Percentiles rank a stretch among this genome's conserved stretches.
Evolutionary conservation across 1,284 basidiomycete species (phyloP).

Genomic region (Fomitopsis betulina): DNA sequence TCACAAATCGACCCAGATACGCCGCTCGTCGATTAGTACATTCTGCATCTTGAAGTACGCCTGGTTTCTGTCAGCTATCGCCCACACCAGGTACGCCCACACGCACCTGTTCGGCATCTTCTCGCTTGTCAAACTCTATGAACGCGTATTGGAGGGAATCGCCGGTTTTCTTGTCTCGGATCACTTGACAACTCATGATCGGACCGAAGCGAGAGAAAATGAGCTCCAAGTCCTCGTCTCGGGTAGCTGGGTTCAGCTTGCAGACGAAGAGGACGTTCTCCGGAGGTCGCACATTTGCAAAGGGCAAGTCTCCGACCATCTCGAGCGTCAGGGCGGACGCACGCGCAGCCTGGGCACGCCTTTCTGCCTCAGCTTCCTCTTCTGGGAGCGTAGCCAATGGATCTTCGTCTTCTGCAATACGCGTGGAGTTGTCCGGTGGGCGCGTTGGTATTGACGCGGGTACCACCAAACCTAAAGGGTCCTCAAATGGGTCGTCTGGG

Average conservation of each 20-base stretch:
- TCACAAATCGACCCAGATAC: constrained; percentile 98
- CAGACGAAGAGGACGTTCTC: constrained; percentile 99
- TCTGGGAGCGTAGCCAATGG: constrained; percentile 72
- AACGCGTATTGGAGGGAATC: constrained; percentile 98
- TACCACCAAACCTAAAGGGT: constrained; percentile 71
- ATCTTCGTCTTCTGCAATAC: constrained; percentile 91
- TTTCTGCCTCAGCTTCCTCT: constrained; percentile 76
- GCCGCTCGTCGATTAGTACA: constrained; percentile 95
- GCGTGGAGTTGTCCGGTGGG: constrained; percentile 79
- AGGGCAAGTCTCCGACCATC: constrained; percentile 98
- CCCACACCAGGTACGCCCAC: background rate
- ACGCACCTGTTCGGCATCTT: constrained; percentile 85
- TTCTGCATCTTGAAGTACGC: constrained; percentile 99
- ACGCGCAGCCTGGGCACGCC: constrained; percentile 81
- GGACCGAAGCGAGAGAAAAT: constrained; percentile 96
- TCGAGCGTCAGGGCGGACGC: constrained; percentile 96
- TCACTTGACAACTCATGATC: constrained; percentile 97
- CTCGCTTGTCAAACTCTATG: constrained; percentile 93
- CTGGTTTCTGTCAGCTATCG: constrained; percentile 30
- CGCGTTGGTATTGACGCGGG: constrained; percentile 76
- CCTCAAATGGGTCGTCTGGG: constrained; percentile 91
- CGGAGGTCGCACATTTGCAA: constrained; percentile 95
- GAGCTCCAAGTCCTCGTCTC: constrained; percentile 94
- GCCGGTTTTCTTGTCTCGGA: constrained; percentile 92
- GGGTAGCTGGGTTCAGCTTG: constrained; percentile 95